A percentile compares a stretch with the other conserved stretches of the same genome.
These are phyloP conservation scores for Syzygium aromaticum DNA, from an alignment of 345 rosid genomes.

Conservation along the genomic window DNA sequence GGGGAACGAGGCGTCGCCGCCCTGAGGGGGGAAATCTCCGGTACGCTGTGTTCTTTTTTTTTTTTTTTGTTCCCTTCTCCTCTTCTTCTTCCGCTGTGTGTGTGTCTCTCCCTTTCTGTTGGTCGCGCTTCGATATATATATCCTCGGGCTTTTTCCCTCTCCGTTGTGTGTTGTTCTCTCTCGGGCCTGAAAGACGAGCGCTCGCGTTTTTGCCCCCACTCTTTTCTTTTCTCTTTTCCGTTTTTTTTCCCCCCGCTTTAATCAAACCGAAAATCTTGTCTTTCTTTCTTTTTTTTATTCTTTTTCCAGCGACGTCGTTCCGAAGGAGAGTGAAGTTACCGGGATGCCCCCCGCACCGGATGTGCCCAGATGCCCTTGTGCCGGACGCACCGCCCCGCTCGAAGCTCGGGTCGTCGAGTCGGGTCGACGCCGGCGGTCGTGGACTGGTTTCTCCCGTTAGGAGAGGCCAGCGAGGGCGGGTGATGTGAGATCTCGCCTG, in stretches of 20 bases:
- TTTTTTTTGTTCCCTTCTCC: constrained; percentile 17
- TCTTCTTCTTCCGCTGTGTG: constrained; percentile 3
- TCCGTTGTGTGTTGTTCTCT: neutral
- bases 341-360: neutral
- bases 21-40: neutral
- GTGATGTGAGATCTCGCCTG: neutral
- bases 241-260: neutral
- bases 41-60: constrained; percentile 5
- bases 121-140: neutral
- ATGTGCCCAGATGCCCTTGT: no score
- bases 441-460: neutral
- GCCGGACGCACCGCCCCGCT: no score
- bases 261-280: neutral
- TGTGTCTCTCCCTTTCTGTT: neutral
- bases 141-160: neutral
- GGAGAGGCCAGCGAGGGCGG: neutral
- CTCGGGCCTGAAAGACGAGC: neutral
- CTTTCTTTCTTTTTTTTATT: no score
- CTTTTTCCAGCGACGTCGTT: neutral
- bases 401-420: neutral
- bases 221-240: no score
- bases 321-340: neutral
- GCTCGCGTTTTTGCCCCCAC: neutral
- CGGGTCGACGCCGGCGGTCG: neutral
- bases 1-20: neutral